Percentiles rank a stretch among this genome's conserved stretches.
phyloP scores from a whole-genome alignment of 371 early-diverging fungal species.

The Saksenaea oblongispora region DNA sequence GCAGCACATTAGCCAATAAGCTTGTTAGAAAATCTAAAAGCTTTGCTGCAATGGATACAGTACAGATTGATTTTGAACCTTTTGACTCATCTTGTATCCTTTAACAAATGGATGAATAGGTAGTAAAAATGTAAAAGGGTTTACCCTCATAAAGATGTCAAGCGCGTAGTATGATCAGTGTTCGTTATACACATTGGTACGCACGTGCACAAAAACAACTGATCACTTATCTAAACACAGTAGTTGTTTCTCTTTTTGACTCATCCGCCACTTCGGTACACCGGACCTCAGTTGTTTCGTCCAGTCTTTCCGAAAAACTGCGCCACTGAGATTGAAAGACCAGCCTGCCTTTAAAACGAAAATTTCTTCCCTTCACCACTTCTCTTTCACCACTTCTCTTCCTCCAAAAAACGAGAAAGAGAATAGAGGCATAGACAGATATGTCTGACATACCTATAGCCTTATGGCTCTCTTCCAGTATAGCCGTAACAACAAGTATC shows the following conservation, averaged over 20 bases:
- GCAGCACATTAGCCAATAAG: too few species aligned
- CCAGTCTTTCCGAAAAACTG: background rate
- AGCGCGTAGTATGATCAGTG: background rate
- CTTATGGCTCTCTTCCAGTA: slow-evolving; percentile 17
- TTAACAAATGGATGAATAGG: too few species aligned
- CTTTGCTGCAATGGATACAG: too few species aligned
- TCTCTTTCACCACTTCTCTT: too few species aligned
- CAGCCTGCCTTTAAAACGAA: background rate
- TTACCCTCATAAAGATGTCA: too few species aligned
- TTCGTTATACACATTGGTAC: background rate
- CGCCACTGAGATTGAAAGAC: background rate
- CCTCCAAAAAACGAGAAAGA: too few species aligned
- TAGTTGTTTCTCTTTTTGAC: background rate
- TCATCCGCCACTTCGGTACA: background rate
- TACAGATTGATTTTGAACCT: too few species aligned
- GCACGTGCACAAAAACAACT: background rate
- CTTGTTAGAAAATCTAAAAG: too few species aligned
- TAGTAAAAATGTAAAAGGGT: too few species aligned
- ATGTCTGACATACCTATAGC: background rate
- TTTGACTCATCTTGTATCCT: too few species aligned
- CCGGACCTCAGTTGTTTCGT: background rate
- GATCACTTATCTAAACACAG: background rate
- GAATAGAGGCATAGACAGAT: too few species aligned
- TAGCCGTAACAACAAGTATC: slow-evolving; percentile 4
- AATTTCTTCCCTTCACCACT: background rate